phyloP scores from a whole-genome alignment of 2,329 filamentous ascomycete species.

The Diaporthe vexans region DNA sequence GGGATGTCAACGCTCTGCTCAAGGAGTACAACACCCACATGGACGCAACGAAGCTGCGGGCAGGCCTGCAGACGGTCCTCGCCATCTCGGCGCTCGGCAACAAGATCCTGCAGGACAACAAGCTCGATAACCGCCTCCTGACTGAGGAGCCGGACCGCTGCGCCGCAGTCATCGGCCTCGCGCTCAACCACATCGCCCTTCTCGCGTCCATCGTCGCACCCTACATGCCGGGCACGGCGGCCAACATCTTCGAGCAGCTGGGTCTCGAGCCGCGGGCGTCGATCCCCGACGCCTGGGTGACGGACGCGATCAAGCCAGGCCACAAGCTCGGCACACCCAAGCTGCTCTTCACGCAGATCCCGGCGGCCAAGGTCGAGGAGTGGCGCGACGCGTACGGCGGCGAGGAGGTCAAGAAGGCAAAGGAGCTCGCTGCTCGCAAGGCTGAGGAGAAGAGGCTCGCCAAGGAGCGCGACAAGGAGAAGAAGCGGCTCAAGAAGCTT shows the following conservation, averaged over 20 bases:
- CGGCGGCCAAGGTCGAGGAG: slow-evolving; percentile 83
- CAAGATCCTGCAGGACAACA: slow-evolving; percentile 62
- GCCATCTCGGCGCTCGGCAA: slow-evolving; percentile 73
- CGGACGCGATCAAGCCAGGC: slow-evolving; percentile 74
- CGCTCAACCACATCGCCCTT: slow-evolving; percentile 86
- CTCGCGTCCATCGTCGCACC: slow-evolving; percentile 84
- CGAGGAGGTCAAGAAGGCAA: slow-evolving; percentile 77
- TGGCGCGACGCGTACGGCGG: slow-evolving; percentile 84
- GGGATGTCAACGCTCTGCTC: slow-evolving; percentile 76
- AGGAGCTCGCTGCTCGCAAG: slow-evolving; percentile 68
- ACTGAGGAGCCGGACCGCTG: slow-evolving; percentile 68
- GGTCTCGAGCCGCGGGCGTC: slow-evolving; percentile 68
- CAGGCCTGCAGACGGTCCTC: slow-evolving; percentile 75
- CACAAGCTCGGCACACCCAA: slow-evolving; percentile 86
- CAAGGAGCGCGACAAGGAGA: slow-evolving; percentile 65
- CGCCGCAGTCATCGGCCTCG: slow-evolving; percentile 77
- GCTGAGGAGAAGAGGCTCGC: slow-evolving; percentile 65
- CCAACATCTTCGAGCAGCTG: slow-evolving; percentile 83
- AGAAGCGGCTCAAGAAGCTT: slow-evolving; percentile 58
- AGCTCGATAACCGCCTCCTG: slow-evolving; percentile 61
- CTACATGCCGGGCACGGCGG: slow-evolving; percentile 86
- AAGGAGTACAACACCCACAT: slow-evolving; percentile 76
- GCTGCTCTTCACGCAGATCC: slow-evolving; percentile 87
- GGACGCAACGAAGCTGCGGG: slow-evolving; percentile 79
- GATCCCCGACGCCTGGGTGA: slow-evolving; percentile 77